Conservation (phyloP, 306 rosid species). For the Senna tora region DNA sequence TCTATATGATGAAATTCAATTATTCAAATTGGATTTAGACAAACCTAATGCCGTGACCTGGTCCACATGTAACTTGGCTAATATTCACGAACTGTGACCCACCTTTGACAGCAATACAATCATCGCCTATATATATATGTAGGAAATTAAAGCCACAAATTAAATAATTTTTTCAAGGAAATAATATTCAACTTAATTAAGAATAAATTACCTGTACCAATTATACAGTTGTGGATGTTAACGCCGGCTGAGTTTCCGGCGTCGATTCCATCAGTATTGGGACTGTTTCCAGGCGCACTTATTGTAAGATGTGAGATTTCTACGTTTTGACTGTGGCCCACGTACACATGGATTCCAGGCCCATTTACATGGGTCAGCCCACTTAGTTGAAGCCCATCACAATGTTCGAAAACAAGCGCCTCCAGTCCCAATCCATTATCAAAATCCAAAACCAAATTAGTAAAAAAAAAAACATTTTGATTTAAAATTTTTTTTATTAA, state of each 20-base stretch:
- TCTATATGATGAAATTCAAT: too few relatives aligned
- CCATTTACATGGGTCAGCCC: conserved; percentile 41
- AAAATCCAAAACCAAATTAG: too few relatives aligned
- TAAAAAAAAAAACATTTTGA: too few relatives aligned
- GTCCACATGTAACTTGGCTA: conserved; percentile 47
- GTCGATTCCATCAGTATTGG: conserved; percentile 44
- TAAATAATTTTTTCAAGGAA: background rate
- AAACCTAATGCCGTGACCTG: conserved; percentile 68
- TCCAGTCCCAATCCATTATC: background rate
- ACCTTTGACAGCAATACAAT: conserved; percentile 51
- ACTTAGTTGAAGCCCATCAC: conserved; percentile 34
- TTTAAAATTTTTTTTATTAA: too few relatives aligned
- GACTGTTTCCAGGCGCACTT: background rate
- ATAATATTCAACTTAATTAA: background rate
- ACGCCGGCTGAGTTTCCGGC: conserved; percentile 9
- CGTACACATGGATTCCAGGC: conserved; percentile 29
- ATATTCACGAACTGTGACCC: conserved; percentile 35
- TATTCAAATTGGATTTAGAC: background rate
- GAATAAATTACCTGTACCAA: conserved; percentile 38
- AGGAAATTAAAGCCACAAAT: background rate
- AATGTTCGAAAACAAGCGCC: conserved; percentile 32
- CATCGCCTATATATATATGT: conserved; percentile 46
- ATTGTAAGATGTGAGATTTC: conserved; percentile 17
- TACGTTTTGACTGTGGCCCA: conserved; percentile 23
- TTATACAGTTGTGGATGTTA: conserved; percentile 12